These are phyloP conservation scores for Alternaria alternata DNA, from an alignment of 2,329 filamentous ascomycete species.

Conservation along the genomic window DNA sequence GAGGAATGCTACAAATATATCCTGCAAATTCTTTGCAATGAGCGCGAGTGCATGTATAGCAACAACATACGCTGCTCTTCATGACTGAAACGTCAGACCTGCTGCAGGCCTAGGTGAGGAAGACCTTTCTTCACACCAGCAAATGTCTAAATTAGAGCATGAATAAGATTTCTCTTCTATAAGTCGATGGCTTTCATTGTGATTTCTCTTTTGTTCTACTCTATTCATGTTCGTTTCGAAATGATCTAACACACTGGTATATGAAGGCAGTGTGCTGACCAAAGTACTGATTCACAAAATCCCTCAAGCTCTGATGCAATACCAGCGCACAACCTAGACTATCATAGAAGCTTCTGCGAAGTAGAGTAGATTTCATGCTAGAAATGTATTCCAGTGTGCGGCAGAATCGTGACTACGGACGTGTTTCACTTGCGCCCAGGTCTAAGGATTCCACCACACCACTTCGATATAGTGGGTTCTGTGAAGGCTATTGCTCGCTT, in stretches of 20 bases:
- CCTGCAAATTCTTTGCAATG: neutral
- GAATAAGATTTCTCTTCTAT: neutral
- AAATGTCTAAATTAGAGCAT: no score
- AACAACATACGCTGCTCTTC: neutral
- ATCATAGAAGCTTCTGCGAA: neutral
- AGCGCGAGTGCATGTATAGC: no score
- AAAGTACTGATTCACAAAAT: neutral
- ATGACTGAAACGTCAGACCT: neutral
- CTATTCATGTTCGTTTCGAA: neutral
- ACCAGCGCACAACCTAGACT: neutral
- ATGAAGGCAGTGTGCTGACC: neutral
- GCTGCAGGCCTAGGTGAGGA: neutral
- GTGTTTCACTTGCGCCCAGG: no score
- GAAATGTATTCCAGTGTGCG: neutral
- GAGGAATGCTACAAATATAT: neutral
- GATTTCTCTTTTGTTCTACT: accelerated
- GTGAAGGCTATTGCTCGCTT: neutral
- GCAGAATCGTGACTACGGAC: no score
- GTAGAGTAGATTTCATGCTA: neutral
- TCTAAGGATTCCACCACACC: neutral
- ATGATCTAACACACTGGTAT: neutral
- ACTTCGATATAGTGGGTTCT: neutral
- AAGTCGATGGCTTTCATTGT: neutral
- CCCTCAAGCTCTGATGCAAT: neutral
- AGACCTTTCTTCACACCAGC: neutral